Conservation (phyloP, 345 rosid species). For the Brassica incana region DNA sequence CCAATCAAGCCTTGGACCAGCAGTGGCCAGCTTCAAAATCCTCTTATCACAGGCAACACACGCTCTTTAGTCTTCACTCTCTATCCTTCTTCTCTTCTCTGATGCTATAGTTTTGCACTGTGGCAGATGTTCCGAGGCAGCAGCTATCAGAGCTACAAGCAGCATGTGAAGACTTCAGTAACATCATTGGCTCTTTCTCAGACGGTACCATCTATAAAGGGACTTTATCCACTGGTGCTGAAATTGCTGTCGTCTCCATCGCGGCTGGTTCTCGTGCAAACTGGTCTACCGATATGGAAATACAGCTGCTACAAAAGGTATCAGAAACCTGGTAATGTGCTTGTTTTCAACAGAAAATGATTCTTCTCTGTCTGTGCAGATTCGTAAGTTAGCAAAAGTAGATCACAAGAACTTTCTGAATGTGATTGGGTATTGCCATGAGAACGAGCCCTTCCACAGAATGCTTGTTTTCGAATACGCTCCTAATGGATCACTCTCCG, state of each 20-base stretch:
- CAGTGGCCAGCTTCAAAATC: slow-evolving; percentile 85
- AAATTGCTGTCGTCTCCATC: slow-evolving; percentile 74
- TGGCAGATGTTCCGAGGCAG: slow-evolving; percentile 78
- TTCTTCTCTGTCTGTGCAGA: slow-evolving; percentile 50
- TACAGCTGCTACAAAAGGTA: slow-evolving; percentile 83
- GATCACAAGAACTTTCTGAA: slow-evolving; percentile 93
- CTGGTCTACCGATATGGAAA: slow-evolving; percentile 75
- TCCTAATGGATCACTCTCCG: slow-evolving; percentile 92
- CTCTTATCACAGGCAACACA: slow-evolving; percentile 68
- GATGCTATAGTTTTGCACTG: neutral
- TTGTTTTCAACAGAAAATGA: slow-evolving; percentile 7
- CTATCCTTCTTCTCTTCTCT: neutral
- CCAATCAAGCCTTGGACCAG: slow-evolving; percentile 86
- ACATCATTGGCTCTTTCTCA: slow-evolving; percentile 73
- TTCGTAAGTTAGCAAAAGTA: slow-evolving; percentile 69
- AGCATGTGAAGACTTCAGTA: slow-evolving; percentile 97
- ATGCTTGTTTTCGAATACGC: slow-evolving; percentile 97
- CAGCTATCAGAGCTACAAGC: slow-evolving; percentile 82
- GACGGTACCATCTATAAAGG: slow-evolving; percentile 82
- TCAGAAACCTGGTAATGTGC: neutral
- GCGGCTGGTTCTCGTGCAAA: slow-evolving; percentile 47
- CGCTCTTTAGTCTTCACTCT: slow-evolving; percentile 7
- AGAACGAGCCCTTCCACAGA: slow-evolving; percentile 76
- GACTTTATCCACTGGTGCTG: slow-evolving; percentile 85
- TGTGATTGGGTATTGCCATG: slow-evolving; percentile 84